Base-by-base conservation (phyloP, 441 rosid genomes). In the Bruguiera hainesii region DNA sequence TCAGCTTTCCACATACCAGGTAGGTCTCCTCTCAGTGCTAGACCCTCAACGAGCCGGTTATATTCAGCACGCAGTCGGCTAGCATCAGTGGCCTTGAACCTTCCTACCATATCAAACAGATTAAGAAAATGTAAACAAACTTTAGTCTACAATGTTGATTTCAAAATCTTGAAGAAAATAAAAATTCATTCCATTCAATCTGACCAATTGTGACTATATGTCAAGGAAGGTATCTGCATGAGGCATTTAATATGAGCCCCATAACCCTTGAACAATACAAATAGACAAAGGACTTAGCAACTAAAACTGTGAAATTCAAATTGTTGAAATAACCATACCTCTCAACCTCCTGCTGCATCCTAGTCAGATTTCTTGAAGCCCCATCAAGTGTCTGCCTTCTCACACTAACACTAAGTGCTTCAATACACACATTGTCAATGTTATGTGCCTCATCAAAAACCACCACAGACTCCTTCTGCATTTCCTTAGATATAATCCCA, bases 391-490 rank as follows among this genome's bases (percentile, higher is more conserved):
- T 91, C 76, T 84, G 91, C 75, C 80, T 90, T 73, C 99, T 86
- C 70, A 91, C 96, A 68, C 86, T 84, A 64, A 94, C 99, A 75
- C 99, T 91, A 56, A 94, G 97, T 18, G 98, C 96, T 82, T 94
- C 99, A 61, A 94, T 91, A 72, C 99, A 94, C 63, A 91, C 97
- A 67, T 94, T 94, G 63, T 91, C 99, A 13, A 94, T 94, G 76
- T 91, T 94, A 81, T 94, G 99, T 2, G 98, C 99, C 85, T 94
- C 99, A 58, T 91, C 97, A 80, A 94, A 94, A 49, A 89, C 96
- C 63, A 91, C 92, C 66, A 94, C 98, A 20, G 96, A 79, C 83
- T 94, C 97, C 77, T 80, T 89, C 74, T 89, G 98, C 85, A 94
- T 80, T 80, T 94, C 98, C 82, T 94, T 94, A 1, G 97, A 94